Percentiles rank a stretch among this genome's conserved stretches.
Evolutionary conservation across 129 eudicot genomes (phyloP).

Genomic region (Oenanthe sinensis): DNA sequence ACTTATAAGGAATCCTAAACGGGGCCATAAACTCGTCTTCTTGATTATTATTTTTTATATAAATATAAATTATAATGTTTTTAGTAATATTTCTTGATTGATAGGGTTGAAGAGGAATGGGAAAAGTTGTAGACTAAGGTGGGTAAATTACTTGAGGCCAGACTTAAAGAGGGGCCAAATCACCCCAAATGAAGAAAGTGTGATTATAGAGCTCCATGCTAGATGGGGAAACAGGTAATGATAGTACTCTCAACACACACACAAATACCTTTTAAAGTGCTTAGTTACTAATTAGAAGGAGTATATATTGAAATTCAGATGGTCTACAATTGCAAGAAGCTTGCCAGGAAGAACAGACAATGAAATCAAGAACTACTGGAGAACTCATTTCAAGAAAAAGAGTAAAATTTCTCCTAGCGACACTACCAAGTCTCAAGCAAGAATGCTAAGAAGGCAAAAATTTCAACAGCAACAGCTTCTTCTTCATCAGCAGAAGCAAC

Average conservation of each 20-base stretch:
- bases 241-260: not conserved
- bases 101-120: slow-evolving; percentile 86
- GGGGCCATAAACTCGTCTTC: not conserved
- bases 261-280: not conserved
- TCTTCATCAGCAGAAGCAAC: slow-evolving; percentile 30
- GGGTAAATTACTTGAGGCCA: slow-evolving; percentile 93
- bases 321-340: slow-evolving; percentile 90
- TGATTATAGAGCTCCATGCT: slow-evolving; percentile 73
- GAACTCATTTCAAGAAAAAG: slow-evolving; percentile 84
- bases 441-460: slow-evolving; percentile 47
- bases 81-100: not conserved
- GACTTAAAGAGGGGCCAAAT: slow-evolving; percentile 83
- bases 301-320: slow-evolving; percentile 23
- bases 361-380: slow-evolving; percentile 85
- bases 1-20: no score
- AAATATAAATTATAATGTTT: not conserved
- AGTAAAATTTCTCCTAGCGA: slow-evolving; percentile 15
- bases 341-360: slow-evolving; percentile 87
- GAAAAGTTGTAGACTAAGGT: slow-evolving; percentile 82
- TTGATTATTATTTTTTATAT: not conserved
- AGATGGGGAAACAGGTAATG: slow-evolving; percentile 82
- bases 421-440: slow-evolving; percentile 40
- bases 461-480: slow-evolving; percentile 51
- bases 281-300: not conserved
- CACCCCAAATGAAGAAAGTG: slow-evolving; percentile 69